Evolutionary conservation across 1,284 basidiomycete species (phyloP).

Genomic region (Mycena citricolor): DNA sequence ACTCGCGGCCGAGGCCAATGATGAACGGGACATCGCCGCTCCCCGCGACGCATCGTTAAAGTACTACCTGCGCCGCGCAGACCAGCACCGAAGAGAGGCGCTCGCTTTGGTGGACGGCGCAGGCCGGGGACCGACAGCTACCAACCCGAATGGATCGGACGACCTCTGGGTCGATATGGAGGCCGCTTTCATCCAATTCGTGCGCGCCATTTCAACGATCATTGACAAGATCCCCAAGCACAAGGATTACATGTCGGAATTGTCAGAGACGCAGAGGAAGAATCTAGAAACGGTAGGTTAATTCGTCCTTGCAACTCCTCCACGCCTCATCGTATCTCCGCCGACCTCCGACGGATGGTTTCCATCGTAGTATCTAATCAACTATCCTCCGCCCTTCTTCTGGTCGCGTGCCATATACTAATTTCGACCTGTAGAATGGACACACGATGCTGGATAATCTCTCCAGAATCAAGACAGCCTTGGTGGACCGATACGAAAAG

Average conservation of each 20-base stretch:
- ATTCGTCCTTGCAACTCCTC: constrained; percentile 52
- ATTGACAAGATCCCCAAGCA: constrained; percentile 42
- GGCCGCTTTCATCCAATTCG: constrained; percentile 48
- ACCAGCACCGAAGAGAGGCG: constrained; percentile 52
- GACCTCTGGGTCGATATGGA: constrained; percentile 32
- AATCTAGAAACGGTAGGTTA: constrained; percentile 59
- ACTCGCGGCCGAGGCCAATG: constrained; percentile 47
- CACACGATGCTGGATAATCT: constrained; percentile 62
- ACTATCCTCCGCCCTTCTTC: not conserved
- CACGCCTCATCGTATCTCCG: constrained; percentile 2
- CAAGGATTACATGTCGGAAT: constrained; percentile 46
- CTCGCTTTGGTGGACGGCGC: constrained; percentile 56
- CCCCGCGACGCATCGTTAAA: constrained; percentile 44
- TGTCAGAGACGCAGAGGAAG: constrained; percentile 46
- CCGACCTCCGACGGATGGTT: too few species aligned
- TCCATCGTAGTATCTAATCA: too few species aligned
- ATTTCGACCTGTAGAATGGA: constrained; percentile 51
- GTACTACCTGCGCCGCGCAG: constrained; percentile 53
- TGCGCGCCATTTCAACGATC: constrained; percentile 3
- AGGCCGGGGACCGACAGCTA: constrained; percentile 38
- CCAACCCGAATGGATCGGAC: not conserved
- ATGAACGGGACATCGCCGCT: not conserved
- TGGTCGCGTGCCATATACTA: constrained; percentile 1
- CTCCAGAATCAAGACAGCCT: constrained; percentile 46
- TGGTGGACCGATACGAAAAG: constrained; percentile 52